Evolutionary conservation across 495 filamentous ascomycete species (phyloP), one percentile per base, ranked within the genome.

Genomic region (Xylaria acuta): DNA sequence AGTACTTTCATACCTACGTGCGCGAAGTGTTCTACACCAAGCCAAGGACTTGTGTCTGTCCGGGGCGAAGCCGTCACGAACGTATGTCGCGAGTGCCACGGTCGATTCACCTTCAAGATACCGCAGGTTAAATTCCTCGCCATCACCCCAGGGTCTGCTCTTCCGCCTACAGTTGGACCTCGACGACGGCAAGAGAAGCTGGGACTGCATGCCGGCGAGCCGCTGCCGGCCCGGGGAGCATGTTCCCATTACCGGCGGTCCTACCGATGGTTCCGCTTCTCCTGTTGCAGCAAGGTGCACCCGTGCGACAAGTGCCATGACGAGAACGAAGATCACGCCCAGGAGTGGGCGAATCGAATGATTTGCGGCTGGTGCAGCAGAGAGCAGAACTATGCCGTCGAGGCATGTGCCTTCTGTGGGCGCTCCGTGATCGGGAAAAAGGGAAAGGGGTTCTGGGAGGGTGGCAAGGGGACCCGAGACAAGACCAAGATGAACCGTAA

Each of bases 271-370:
- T 97, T 97, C 80, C 83, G 93, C 73, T 95, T 91, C 76, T 82
- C 81, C 67, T 88, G 86, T 76, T 87, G 85, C 77, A 77, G 75
- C 16, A 82, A 82, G 32, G 86, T 96, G 14, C 93, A 92, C 73
- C 86, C 93, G 5, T 97, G 94, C 80, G 94, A 97, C 75, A 87
- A 86, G 86, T 97, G 94, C 79, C 94, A 97, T 74, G 93, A 97
- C 75, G 87, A 81, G 18, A 86, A 79, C 16, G 88, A 88, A 70
- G 90, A 91, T 47, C 94, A 97, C 79, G 84, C 86, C 0, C 91
- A 92, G 70, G 94, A 97, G 82, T 92, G 94, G 83, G 94, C 94
- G 3, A 93, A 93, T 74, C 83, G 93, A 51, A 97, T 97, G 94
- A 89, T 97, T 30, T 97, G 94, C 79, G 92, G 92, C 30, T 92